Percentiles rank a stretch among this genome's conserved stretches.
These are phyloP conservation scores for Cadophora gregata DNA, from an alignment of 2,329 filamentous ascomycete genomes.

Conservation along the genomic window DNA sequence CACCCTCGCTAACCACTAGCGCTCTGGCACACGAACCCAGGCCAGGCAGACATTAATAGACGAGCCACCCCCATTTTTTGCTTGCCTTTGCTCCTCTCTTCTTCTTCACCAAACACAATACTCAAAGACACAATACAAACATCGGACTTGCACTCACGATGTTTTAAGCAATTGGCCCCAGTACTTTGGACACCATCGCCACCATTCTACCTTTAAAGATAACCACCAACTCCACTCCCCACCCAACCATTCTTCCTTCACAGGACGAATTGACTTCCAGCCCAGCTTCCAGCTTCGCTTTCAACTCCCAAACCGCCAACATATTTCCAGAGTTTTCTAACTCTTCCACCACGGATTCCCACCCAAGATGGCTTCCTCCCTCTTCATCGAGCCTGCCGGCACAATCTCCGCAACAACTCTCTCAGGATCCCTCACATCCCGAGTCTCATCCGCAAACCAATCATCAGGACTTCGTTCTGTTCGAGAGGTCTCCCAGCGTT, in stretches of 20 bases:
- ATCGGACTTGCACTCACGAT: slow-evolving; percentile 53
- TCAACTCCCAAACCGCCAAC: slow-evolving; percentile 59
- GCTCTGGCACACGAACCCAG: not conserved
- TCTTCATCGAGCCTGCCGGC: slow-evolving; percentile 68
- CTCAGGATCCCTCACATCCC: slow-evolving; percentile 32
- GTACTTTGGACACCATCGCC: slow-evolving; percentile 46
- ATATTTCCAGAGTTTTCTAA: slow-evolving; percentile 69
- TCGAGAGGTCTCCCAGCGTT: slow-evolving; percentile 43
- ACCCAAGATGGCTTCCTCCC: slow-evolving; percentile 81
- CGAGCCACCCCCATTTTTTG: not conserved
- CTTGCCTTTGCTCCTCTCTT: slow-evolving; percentile 31
- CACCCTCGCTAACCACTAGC: not conserved
- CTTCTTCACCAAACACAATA: slow-evolving; percentile 47
- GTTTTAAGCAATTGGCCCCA: slow-evolving; percentile 60
- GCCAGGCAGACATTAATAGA: not conserved
- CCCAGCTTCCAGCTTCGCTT: slow-evolving; percentile 65
- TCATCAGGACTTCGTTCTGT: slow-evolving; percentile 75
- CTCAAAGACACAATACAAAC: slow-evolving; percentile 48
- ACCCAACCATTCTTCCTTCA: slow-evolving; percentile 58
- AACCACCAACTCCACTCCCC: slow-evolving; percentile 53
- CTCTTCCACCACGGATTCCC: slow-evolving; percentile 85
- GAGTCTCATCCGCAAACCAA: slow-evolving; percentile 30
- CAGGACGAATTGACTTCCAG: slow-evolving; percentile 72
- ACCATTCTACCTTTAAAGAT: slow-evolving; percentile 59
- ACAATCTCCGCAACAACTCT: slow-evolving; percentile 59